A percentile compares a stretch with the other conserved stretches of the same genome.
Evolutionary conservation across 2,329 filamentous ascomycete species (phyloP).

Genomic region (Elsinoe fawcettii): DNA sequence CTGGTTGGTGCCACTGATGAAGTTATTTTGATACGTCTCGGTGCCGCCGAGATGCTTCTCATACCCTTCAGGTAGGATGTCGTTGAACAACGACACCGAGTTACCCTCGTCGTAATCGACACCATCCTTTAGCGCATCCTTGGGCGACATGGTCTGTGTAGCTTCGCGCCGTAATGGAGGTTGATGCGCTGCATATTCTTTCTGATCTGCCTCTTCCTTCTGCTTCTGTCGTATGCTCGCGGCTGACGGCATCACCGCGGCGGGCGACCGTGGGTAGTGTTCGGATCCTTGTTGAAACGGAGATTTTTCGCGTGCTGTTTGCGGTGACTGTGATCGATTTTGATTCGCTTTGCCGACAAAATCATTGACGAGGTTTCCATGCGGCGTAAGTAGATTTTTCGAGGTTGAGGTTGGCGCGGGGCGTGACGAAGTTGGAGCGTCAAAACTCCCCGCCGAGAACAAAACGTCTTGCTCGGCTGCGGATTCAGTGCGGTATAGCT

Average conservation of each 20-base stretch:
- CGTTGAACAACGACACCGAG: conserved; percentile 66
- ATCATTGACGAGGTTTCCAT: conserved; percentile 60
- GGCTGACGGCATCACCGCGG: conserved; percentile 44
- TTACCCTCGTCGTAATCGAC: conserved; percentile 63
- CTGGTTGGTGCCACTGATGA: conserved; percentile 36
- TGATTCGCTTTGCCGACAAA: conserved; percentile 71
- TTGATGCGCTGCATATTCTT: conserved; percentile 28
- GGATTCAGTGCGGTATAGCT: conserved; percentile 65
- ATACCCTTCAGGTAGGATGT: conserved; percentile 33
- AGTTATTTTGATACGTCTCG: conserved; percentile 38
- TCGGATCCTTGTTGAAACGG: conserved; percentile 64
- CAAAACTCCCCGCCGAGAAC: conserved; percentile 64
- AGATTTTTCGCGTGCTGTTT: conserved; percentile 58
- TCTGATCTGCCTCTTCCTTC: conserved; percentile 53
- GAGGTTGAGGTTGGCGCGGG: conserved; percentile 59
- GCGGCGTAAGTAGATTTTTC: conserved; percentile 44
- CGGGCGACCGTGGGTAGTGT: conserved; percentile 38
- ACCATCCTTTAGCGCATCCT: conserved; percentile 83
- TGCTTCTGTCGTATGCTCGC: conserved; percentile 54
- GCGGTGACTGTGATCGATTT: conserved; percentile 53
- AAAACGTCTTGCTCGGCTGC: conserved; percentile 79
- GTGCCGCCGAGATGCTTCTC: conserved; percentile 27
- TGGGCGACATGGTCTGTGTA: conserved; percentile 83
- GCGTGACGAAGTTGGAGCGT: conserved; percentile 47
- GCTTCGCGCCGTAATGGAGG: conserved; percentile 31